phyloP scores from a whole-genome alignment of 1,284 basidiomycete genomes.

The Malassezia sp. region DNA sequence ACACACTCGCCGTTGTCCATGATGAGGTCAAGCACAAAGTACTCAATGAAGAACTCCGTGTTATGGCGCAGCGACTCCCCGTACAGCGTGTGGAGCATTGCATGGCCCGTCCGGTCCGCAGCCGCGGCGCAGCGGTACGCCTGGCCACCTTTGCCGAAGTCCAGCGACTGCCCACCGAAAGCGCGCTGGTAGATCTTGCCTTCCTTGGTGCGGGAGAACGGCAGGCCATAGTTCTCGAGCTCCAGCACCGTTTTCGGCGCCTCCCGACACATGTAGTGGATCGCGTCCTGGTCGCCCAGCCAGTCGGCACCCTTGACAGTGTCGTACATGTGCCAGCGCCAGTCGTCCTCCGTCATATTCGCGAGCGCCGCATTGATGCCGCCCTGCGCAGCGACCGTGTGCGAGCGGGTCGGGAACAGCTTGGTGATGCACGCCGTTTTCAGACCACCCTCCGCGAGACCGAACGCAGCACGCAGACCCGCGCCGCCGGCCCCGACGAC shows the following conservation, averaged over 20 bases:
- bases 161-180: conserved; percentile 94
- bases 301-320: conserved; percentile 99
- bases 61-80: conserved; percentile 98
- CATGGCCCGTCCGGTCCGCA: conserved; percentile 96
- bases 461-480: conserved; percentile 94
- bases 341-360: conserved; percentile 66
- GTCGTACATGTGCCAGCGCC: conserved; percentile 99
- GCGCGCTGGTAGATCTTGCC: conserved; percentile 99
- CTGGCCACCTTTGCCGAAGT: conserved; percentile 96
- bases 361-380: conserved; percentile 98
- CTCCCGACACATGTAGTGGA: conserved; percentile 97
- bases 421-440: conserved; percentile 92
- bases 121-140: conserved; percentile 98
- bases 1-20: conserved; percentile 99
- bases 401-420: conserved; percentile 96
- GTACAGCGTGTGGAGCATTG: conserved; percentile 94
- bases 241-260: conserved; percentile 83
- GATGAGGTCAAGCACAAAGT: conserved; percentile 87
- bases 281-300: conserved; percentile 99
- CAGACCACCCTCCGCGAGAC: conserved; percentile 93
- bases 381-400: conserved; percentile 98
- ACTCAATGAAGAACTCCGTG: conserved; percentile 99
- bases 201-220: conserved; percentile 96
- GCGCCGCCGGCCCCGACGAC: conserved; percentile 76
- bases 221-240: conserved; percentile 98